Conservation (phyloP, 2,329 filamentous ascomycete species). For the Bertia moriformis region DNA sequence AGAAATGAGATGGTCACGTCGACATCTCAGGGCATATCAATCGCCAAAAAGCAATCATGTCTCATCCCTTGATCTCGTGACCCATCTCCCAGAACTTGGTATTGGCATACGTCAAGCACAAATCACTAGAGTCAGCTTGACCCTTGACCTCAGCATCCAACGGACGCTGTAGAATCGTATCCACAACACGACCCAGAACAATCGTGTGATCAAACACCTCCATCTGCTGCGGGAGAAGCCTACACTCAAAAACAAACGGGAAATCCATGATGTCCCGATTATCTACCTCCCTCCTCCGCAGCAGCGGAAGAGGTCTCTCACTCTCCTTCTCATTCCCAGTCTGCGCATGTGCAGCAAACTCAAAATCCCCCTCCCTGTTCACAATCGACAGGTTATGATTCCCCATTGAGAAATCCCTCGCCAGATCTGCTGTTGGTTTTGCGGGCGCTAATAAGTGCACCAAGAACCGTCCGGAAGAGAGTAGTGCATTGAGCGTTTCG, state of each 20-base stretch:
- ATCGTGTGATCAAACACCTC: slow-evolving; percentile 22
- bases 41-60: too few relatives aligned
- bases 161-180: slow-evolving; percentile 7
- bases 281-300: slow-evolving; percentile 8
- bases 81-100: slow-evolving; percentile 25
- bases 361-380: background rate
- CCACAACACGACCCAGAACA: slow-evolving; percentile 18
- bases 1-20: too few relatives aligned
- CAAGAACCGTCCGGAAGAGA: slow-evolving; percentile 24
- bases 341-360: background rate
- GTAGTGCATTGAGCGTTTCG: slow-evolving; percentile 35
- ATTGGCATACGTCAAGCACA: slow-evolving; percentile 24
- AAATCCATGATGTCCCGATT: slow-evolving; percentile 10
- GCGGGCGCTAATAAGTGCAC: slow-evolving; percentile 26
- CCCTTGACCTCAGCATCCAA: background rate
- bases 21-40: too few relatives aligned
- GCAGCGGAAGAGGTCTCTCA: slow-evolving; percentile 11
- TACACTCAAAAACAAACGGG: slow-evolving; percentile 22
- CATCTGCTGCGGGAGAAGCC: slow-evolving; percentile 16
- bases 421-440: slow-evolving; percentile 15
- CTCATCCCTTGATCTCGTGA: slow-evolving; percentile 13
- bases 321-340: slow-evolving; percentile 3
- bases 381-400: slow-evolving; percentile 18
- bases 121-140: slow-evolving; percentile 4
- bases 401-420: slow-evolving; percentile 20